These are phyloP conservation scores for Helotiales sp. DNA, from an alignment of 2,329 filamentous ascomycete species.

Conservation along the genomic window DNA sequence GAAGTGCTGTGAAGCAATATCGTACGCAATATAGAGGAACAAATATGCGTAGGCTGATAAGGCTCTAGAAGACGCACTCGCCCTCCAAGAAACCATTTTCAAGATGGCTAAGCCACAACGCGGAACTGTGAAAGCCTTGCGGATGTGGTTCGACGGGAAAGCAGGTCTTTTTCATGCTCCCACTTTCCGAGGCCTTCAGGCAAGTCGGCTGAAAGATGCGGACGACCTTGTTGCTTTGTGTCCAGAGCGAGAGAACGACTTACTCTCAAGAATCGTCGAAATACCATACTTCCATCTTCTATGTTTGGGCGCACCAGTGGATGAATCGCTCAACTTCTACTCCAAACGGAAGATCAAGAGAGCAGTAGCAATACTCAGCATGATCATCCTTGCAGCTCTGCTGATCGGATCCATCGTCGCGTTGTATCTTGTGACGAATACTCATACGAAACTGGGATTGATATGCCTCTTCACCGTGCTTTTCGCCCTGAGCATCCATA, in stretches of 20 bases:
- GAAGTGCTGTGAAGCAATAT: neutral
- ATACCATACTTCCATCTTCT: constrained; percentile 2
- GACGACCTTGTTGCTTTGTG: constrained; percentile 27
- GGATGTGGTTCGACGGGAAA: constrained; percentile 16
- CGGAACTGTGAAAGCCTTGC: constrained; percentile 11
- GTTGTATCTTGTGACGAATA: constrained; percentile 10
- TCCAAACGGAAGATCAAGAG: constrained; percentile 1
- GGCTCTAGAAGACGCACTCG: neutral
- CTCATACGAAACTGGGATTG: constrained; percentile 2
- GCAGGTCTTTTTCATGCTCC: neutral
- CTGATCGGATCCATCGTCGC: constrained; percentile 14
- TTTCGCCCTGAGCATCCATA: constrained; percentile 10
- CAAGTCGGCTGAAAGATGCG: constrained; percentile 12
- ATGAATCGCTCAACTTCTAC: neutral
- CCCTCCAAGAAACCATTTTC: constrained; percentile 6
- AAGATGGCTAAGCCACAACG: constrained; percentile 7
- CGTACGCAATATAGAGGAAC: neutral
- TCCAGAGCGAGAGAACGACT: constrained; percentile 22
- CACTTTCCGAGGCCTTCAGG: constrained; percentile 9
- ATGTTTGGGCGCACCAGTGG: constrained; percentile 1
- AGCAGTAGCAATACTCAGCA: constrained; percentile 7
- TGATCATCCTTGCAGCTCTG: constrained; percentile 9
- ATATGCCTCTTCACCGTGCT: constrained; percentile 9
- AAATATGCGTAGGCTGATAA: neutral
- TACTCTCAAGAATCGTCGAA: constrained; percentile 26